A percentile compares a stretch with the other conserved stretches of the same genome.
Evolutionary conservation across 2,329 filamentous ascomycete species (phyloP).

Genomic region (Orbilia brochopaga): DNA sequence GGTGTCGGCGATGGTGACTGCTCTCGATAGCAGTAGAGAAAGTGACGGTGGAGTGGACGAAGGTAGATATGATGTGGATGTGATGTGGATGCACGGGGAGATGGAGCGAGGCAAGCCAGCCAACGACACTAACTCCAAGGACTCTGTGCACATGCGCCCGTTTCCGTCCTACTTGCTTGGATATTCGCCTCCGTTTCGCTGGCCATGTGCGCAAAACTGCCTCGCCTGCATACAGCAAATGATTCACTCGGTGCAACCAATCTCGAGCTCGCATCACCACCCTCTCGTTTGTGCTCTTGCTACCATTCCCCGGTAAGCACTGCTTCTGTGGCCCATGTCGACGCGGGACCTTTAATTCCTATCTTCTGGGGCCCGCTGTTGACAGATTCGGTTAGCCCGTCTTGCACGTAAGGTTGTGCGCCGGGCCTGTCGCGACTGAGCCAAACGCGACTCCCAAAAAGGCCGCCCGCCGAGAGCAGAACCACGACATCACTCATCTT

Average conservation of each 20-base stretch:
- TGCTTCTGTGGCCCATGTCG: background rate
- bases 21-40: background rate
- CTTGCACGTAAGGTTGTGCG: slow-evolving; percentile 4
- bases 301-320: background rate
- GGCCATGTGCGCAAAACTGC: slow-evolving; percentile 3
- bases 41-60: background rate
- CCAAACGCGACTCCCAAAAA: background rate
- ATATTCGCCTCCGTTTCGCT: background rate
- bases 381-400: background rate
- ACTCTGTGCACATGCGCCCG: background rate
- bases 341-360: background rate
- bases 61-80: background rate
- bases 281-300: background rate
- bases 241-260: slow-evolving; percentile 1
- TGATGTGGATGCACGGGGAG: background rate
- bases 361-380: background rate
- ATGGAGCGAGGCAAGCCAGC: background rate
- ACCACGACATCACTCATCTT: background rate
- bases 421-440: background rate
- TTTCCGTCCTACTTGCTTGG: background rate
- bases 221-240: background rate
- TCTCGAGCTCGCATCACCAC: background rate
- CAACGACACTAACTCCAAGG: background rate
- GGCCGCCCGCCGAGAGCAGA: background rate
- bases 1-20: background rate